Conservation (phyloP, 768 basidiomycete species). For the Myochromella boudieri region DNA sequence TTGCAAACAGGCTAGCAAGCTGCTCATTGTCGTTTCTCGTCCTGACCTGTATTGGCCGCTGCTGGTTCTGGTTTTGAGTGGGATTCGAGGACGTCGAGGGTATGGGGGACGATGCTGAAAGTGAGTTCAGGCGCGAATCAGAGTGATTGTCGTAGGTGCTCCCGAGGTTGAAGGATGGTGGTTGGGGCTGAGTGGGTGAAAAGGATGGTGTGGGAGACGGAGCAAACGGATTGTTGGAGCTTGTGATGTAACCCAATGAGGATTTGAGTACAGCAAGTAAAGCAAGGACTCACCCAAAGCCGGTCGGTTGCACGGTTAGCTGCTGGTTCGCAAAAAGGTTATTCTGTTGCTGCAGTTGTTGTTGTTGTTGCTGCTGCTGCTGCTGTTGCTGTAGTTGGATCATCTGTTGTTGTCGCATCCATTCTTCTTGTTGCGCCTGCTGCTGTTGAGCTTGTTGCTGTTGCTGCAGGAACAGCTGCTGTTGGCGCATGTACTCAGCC, state of each 20-base stretch:
- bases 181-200: slow-evolving; percentile 25
- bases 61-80: slow-evolving; percentile 24
- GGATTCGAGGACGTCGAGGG: slow-evolving; percentile 28
- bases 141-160: slow-evolving; percentile 66
- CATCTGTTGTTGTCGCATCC: slow-evolving; percentile 42
- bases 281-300: slow-evolving; percentile 63
- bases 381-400: slow-evolving; percentile 53
- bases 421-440: slow-evolving; percentile 46
- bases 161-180: slow-evolving; percentile 65
- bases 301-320: slow-evolving; percentile 58
- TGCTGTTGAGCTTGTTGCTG: slow-evolving; percentile 57
- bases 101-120: slow-evolving; percentile 39
- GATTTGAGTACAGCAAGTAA: slow-evolving; percentile 16
- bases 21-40: slow-evolving; percentile 61
- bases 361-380: slow-evolving; percentile 57
- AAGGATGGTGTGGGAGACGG: slow-evolving; percentile 33
- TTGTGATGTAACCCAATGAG: slow-evolving; percentile 29
- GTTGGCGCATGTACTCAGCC: slow-evolving; percentile 74
- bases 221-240: slow-evolving; percentile 97
- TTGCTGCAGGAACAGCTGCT: slow-evolving; percentile 62
- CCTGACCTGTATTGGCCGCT: slow-evolving; percentile 37
- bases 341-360: slow-evolving; percentile 45
- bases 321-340: slow-evolving; percentile 28
- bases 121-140: slow-evolving; percentile 42
- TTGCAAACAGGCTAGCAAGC: slow-evolving; percentile 82